Conservation (phyloP, 192 early-diverging fungal species). For the Coemansia guatemalensis region DNA sequence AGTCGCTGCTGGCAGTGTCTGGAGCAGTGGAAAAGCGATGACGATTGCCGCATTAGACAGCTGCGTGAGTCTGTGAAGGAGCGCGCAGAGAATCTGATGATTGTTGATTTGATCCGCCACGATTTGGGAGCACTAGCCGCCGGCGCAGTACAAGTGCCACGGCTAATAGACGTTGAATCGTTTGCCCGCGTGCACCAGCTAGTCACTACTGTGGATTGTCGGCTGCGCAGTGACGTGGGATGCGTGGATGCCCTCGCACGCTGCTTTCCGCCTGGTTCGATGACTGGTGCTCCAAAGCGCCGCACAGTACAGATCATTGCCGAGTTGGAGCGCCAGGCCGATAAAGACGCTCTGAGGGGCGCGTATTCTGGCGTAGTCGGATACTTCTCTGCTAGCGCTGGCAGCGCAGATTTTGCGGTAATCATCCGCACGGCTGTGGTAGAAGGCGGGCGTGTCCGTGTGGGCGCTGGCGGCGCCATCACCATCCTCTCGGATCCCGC, state of each 20-base stretch:
- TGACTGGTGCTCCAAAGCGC: constrained; percentile 97
- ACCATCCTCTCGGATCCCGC: constrained; percentile 80
- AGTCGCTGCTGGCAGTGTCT: background rate
- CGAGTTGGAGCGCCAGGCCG: constrained; percentile 56
- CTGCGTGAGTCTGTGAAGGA: constrained; percentile 81
- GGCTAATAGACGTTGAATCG: constrained; percentile 85
- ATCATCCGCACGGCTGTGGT: constrained; percentile 90
- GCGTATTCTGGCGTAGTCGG: constrained; percentile 90
- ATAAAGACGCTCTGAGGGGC: constrained; percentile 56
- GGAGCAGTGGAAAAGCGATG: constrained; percentile 20
- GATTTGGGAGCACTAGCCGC: constrained; percentile 79
- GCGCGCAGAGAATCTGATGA: constrained; percentile 97
- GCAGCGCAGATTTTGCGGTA: constrained; percentile 74
- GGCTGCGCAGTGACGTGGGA: constrained; percentile 59
- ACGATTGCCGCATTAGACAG: constrained; percentile 14
- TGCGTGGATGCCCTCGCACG: constrained; percentile 68
- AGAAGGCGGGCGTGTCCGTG: constrained; percentile 50
- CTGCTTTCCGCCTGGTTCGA: constrained; percentile 93
- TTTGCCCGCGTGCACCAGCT: constrained; percentile 93
- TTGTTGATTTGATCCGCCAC: constrained; percentile 94
- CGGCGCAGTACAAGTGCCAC: constrained; percentile 70
- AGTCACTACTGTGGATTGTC: constrained; percentile 78
- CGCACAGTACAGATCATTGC: constrained; percentile 81
- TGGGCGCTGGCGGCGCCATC: constrained; percentile 94
- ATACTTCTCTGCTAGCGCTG: constrained; percentile 71